Evolutionary conservation across 2,329 filamentous ascomycete genomes (phyloP).

Genomic region (Myriosclerotinia scirpicola): DNA sequence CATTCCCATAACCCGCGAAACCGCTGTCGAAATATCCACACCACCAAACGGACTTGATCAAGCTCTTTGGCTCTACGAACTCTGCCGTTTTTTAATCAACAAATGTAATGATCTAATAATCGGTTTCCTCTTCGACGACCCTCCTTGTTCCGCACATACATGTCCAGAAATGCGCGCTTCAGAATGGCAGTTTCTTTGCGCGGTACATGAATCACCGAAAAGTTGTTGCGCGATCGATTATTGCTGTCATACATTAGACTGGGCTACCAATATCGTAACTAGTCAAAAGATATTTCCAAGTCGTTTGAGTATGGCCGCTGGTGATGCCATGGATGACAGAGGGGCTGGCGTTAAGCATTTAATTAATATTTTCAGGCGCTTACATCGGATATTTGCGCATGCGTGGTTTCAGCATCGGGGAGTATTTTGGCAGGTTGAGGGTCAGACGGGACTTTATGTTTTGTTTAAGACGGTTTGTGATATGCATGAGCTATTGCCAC

Average conservation of each 20-base stretch:
- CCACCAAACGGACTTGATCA: constrained; percentile 81
- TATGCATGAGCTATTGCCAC: constrained; percentile 80
- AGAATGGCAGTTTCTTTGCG: constrained; percentile 98
- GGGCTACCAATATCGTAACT: constrained; percentile 92
- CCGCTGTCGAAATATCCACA: constrained; percentile 73
- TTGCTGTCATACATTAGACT: constrained; percentile 97
- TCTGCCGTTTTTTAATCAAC: constrained; percentile 91
- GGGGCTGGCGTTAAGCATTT: constrained; percentile 74
- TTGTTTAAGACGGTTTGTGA: constrained; percentile 98
- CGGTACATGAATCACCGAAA: constrained; percentile 94
- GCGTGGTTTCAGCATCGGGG: constrained; percentile 97
- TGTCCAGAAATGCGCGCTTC: constrained; percentile 98
- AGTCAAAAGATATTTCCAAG: constrained; percentile 95
- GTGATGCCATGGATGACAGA: constrained; percentile 55
- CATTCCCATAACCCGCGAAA: constrained; percentile 70
- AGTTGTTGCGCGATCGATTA: constrained; percentile 98
- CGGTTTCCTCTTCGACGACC: constrained; percentile 86
- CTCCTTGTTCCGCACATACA: constrained; percentile 82
- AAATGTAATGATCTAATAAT: constrained; percentile 92
- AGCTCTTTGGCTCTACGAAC: constrained; percentile 94
- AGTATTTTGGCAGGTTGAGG: constrained; percentile 93
- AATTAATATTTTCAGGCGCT: constrained; percentile 88
- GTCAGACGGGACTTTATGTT: constrained; percentile 86
- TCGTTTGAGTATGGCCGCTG: constrained; percentile 49
- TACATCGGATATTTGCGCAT: constrained; percentile 97